A percentile compares a stretch with the other conserved stretches of the same genome.
These are phyloP conservation scores for Xerocomus spinulosus DNA, from an alignment of 768 basidiomycete genomes.

Conservation along the genomic window DNA sequence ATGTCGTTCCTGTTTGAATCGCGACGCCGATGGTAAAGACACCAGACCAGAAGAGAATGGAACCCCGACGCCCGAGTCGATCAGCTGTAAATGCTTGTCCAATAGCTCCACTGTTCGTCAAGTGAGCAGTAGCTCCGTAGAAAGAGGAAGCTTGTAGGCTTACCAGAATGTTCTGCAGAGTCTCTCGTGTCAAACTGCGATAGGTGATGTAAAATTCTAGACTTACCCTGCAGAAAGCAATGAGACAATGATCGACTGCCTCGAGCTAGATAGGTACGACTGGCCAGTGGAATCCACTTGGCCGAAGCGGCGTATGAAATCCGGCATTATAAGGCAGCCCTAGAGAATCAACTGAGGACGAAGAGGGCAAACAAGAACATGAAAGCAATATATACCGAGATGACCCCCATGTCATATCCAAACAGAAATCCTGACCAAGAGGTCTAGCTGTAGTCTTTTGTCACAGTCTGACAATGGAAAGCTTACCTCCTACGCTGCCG, in stretches of 20 bases:
- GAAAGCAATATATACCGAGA: constrained; percentile 46
- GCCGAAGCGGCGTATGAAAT: constrained; percentile 70
- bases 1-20: constrained; percentile 62
- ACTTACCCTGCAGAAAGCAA: constrained; percentile 66
- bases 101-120: constrained; percentile 49
- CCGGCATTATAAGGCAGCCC: constrained; percentile 79
- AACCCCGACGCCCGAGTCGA: constrained; percentile 63
- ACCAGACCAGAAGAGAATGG: constrained; percentile 70
- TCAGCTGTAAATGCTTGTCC: constrained; percentile 74
- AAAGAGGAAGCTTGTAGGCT: constrained; percentile 10
- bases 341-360: constrained; percentile 18
- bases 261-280: constrained; percentile 50
- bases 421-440: constrained; percentile 50
- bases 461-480: neutral
- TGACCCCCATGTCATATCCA: constrained; percentile 75
- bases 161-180: constrained; percentile 47
- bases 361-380: neutral
- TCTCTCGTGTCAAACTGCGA: neutral
- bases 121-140: constrained; percentile 3
- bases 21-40: constrained; percentile 69
- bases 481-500: constrained; percentile 18
- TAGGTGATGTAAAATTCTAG: neutral
- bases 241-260: constrained; percentile 76
- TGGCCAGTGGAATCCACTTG: constrained; percentile 43
- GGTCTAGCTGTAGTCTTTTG: neutral